phyloP scores from a whole-genome alignment of 441 rosid genomes.

The Populus hybrid region DNA sequence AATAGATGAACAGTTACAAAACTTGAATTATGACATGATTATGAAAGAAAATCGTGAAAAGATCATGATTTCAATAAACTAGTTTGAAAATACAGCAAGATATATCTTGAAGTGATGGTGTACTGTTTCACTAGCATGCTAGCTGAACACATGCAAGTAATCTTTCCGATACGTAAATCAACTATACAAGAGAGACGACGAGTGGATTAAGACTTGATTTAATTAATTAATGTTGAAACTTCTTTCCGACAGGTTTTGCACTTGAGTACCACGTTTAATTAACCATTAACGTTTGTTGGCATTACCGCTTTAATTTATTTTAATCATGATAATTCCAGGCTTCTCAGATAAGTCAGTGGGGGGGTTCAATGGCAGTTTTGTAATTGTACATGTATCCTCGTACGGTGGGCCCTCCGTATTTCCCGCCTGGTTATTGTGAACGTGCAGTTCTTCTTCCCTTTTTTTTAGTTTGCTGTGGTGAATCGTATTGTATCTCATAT shows the following conservation, averaged over 20 bases:
- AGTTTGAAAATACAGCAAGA: too few species aligned
- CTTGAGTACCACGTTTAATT: background rate
- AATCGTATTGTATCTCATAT: background rate
- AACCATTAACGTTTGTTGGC: background rate
- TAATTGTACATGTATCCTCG: background rate
- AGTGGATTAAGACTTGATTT: background rate
- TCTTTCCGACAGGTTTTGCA: too few species aligned
- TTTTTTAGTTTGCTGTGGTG: too few species aligned
- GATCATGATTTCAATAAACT: too few species aligned
- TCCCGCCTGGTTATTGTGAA: slow-evolving; percentile 10
- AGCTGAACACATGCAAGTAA: background rate
- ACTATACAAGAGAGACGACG: background rate
- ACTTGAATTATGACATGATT: too few species aligned
- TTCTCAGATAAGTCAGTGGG: background rate
- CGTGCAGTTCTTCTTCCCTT: background rate
- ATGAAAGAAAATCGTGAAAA: too few species aligned
- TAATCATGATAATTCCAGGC: background rate
- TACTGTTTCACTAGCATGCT: too few species aligned
- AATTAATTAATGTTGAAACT: too few species aligned
- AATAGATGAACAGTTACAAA: too few species aligned
- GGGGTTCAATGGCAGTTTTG: background rate
- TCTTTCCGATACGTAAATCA: background rate
- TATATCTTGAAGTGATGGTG: background rate
- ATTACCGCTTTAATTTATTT: background rate
- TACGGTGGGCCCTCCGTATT: slow-evolving; percentile 25